These are phyloP conservation scores for Penicillium goetzii DNA, from an alignment of 495 filamentous ascomycete species.

Conservation along the genomic window DNA sequence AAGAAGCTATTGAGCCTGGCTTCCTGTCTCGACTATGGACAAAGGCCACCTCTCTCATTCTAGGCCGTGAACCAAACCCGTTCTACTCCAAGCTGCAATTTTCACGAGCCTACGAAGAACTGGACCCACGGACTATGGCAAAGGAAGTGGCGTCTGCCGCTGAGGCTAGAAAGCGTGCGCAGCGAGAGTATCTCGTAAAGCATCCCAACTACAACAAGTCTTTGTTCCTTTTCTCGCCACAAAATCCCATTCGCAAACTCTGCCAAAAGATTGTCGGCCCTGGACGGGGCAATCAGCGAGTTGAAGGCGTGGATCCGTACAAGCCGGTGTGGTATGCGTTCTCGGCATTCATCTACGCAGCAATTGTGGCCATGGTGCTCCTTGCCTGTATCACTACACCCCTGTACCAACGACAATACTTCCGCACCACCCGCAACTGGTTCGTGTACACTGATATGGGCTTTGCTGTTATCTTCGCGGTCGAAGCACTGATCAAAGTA, in stretches of 20 bases:
- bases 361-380: conserved; percentile 95
- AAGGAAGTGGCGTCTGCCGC: conserved; percentile 84
- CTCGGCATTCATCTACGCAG: conserved; percentile 89
- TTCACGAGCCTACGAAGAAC: conserved; percentile 68
- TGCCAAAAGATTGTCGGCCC: conserved; percentile 94
- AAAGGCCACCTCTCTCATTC: conserved; percentile 54
- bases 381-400: conserved; percentile 95
- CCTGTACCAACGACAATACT: conserved; percentile 87
- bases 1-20: conserved; percentile 52
- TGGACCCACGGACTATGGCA: conserved; percentile 86
- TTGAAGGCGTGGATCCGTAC: conserved; percentile 85
- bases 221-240: conserved; percentile 81
- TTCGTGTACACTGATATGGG: conserved; percentile 90
- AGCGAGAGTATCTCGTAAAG: conserved; percentile 83
- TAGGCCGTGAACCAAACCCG: conserved; percentile 81
- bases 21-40: conserved; percentile 61
- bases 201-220: conserved; percentile 93
- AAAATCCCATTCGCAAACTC: conserved; percentile 73
- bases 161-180: conserved; percentile 79
- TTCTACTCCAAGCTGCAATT: conserved; percentile 88
- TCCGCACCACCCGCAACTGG: conserved; percentile 79
- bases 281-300: conserved; percentile 80
- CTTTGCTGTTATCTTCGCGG: conserved; percentile 84
- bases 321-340: conserved; percentile 89
- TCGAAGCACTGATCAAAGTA: conserved; percentile 91